These are phyloP conservation scores for Globisporangium lucens DNA, from an alignment of 352 stramenopile genomes.

Conservation along the genomic window DNA sequence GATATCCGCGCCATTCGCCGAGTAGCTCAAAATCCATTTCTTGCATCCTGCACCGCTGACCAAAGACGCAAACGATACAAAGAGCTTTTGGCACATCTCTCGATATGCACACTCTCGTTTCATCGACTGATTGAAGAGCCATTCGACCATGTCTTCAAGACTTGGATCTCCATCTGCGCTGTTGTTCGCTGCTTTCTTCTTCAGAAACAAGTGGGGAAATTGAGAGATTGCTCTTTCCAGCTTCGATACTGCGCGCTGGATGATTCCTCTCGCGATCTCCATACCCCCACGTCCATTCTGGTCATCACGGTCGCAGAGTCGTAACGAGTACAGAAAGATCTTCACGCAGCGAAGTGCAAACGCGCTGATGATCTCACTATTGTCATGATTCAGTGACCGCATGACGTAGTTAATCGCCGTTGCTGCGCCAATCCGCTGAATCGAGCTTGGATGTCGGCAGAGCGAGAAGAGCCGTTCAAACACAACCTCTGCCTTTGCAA, in stretches of 20 bases:
- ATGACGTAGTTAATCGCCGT: conserved; percentile 70
- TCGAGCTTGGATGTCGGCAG: conserved; percentile 53
- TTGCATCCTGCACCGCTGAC: conserved; percentile 34
- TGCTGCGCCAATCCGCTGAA: conserved; percentile 62
- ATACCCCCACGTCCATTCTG: conserved; percentile 27
- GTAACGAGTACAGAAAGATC: conserved; percentile 61
- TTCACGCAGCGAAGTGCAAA: conserved; percentile 69
- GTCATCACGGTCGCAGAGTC: conserved; percentile 48
- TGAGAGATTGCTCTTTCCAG: conserved; percentile 54
- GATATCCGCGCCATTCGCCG: conserved; percentile 17
- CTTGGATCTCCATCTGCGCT: conserved; percentile 18
- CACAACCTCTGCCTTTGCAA: conserved; percentile 39
- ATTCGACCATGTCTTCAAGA: conserved; percentile 20
- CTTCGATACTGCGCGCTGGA: conserved; percentile 57
- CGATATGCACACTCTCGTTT: conserved; percentile 38
- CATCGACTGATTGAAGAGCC: conserved; percentile 42
- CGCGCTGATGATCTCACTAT: conserved; percentile 38
- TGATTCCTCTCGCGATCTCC: conserved; percentile 50
- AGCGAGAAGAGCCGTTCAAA: conserved; percentile 76
- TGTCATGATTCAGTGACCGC: conserved; percentile 55
- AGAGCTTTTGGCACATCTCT: conserved; percentile 37
- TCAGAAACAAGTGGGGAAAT: conserved; percentile 49
- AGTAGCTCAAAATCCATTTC: conserved; percentile 56
- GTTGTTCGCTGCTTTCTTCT: conserved; percentile 2
- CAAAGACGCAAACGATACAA: conserved; percentile 43